Evolutionary conservation across 192 early-diverging fungal genomes (phyloP).

Genomic region (Coemansia sp.): DNA sequence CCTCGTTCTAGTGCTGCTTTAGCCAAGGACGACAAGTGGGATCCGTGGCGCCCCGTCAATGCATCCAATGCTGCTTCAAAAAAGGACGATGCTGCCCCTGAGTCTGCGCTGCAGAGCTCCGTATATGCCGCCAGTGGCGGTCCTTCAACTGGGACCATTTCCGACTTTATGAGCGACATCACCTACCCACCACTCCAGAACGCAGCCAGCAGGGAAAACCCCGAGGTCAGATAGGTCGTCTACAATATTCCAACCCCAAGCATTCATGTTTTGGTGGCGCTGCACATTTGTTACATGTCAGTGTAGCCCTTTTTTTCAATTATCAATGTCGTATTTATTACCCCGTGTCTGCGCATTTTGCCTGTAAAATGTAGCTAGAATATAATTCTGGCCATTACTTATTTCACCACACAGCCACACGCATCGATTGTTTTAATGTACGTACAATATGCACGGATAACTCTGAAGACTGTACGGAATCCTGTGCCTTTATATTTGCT

Average conservation of each 20-base stretch:
- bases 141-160: constrained; percentile 16
- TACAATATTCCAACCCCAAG: too few species aligned
- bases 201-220: neutral
- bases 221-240: neutral
- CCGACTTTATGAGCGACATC: constrained; percentile 42
- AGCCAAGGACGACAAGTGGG: constrained; percentile 22
- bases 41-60: constrained; percentile 48
- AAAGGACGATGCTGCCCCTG: constrained; percentile 6
- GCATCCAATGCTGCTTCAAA: constrained; percentile 5
- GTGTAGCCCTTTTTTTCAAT: neutral
- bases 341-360: too few species aligned
- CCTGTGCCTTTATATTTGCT: neutral
- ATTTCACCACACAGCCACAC: neutral
- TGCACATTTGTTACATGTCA: neutral
- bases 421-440: neutral
- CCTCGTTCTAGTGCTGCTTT: neutral
- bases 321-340: neutral
- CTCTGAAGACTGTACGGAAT: neutral
- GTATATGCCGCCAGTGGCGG: constrained; percentile 24
- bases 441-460: neutral
- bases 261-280: neutral
- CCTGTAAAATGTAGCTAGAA: too few species aligned
- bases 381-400: neutral
- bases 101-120: constrained; percentile 39
- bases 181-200: constrained; percentile 47